These are phyloP conservation scores for Populus hybrid DNA, from an alignment of 441 rosid species.

Conservation along the genomic window DNA sequence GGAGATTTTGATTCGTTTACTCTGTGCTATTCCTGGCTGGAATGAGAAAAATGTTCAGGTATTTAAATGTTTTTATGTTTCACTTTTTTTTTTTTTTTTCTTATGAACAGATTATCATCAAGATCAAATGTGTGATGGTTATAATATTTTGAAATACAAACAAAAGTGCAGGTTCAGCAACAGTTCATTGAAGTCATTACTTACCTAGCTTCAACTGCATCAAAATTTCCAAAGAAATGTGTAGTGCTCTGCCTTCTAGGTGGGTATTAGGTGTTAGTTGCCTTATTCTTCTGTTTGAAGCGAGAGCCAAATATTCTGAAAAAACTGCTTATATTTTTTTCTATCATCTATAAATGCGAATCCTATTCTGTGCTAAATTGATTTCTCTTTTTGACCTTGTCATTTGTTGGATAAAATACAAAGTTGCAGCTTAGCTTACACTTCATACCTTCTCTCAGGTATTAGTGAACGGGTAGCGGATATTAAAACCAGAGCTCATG, in stretches of 20 bases:
- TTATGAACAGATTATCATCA: background rate
- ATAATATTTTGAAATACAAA: background rate
- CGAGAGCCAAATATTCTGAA: background rate
- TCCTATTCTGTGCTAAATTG: background rate
- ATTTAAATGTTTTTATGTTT: constrained; percentile 18
- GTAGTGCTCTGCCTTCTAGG: constrained; percentile 91
- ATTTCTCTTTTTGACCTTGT: background rate
- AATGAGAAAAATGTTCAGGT: constrained; percentile 99
- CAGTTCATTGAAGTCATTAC: constrained; percentile 89
- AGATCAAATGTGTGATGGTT: background rate
- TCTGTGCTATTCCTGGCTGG: constrained; percentile 99
- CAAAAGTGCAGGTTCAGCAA: constrained; percentile 89
- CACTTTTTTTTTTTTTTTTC: background rate
- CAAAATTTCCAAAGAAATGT: constrained; percentile 93
- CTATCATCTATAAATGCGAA: background rate
- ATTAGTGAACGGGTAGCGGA: constrained; percentile 96
- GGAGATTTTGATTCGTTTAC: constrained; percentile 84
- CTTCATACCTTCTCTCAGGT: constrained; percentile 49
- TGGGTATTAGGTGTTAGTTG: constrained; percentile 35
- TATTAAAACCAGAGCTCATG: constrained; percentile 95
- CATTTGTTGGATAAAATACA: too few relatives aligned
- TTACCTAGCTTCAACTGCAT: constrained; percentile 68
- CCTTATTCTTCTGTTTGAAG: background rate
- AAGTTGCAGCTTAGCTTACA: background rate
- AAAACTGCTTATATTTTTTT: background rate